Percentiles rank a stretch among this genome's conserved stretches.
Conservation (phyloP, 768 basidiomycete species). For the Rhodotorula babjevae region DNA sequence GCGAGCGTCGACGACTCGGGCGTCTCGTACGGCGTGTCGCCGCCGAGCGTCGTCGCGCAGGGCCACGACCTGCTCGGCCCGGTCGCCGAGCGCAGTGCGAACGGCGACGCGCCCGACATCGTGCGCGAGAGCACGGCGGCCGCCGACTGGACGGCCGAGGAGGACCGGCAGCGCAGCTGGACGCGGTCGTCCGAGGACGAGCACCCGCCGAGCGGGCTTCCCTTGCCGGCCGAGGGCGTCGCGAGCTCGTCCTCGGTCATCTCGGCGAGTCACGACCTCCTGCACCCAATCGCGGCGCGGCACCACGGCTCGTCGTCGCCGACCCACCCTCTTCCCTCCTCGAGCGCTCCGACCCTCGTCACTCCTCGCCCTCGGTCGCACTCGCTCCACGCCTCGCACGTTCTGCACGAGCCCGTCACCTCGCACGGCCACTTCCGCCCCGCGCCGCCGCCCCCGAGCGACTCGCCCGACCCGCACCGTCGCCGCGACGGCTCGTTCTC, state of each 20-base stretch:
- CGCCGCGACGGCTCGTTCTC: not conserved
- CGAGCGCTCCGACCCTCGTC: not conserved
- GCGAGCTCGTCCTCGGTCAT: not conserved
- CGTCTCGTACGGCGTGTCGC: not conserved
- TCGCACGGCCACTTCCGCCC: not conserved
- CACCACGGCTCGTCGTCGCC: not conserved
- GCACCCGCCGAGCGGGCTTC: not conserved
- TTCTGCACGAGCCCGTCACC: not conserved
- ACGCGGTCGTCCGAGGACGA: not conserved
- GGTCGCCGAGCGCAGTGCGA: not conserved
- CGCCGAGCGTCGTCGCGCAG: not conserved
- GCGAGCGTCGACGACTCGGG: slow-evolving; percentile 12
- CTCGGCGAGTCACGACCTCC: slow-evolving; percentile 10
- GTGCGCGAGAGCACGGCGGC: not conserved
- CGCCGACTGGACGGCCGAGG: not conserved
- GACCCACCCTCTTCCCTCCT: not conserved
- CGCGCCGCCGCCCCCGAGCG: not conserved
- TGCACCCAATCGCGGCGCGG: slow-evolving; percentile 7
- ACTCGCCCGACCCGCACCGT: not conserved
- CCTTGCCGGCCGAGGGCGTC: too few species aligned
- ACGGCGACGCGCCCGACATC: not conserved
- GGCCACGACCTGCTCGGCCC: not conserved
- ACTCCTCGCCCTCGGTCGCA: slow-evolving; percentile 26
- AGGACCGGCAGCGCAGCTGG: not conserved
- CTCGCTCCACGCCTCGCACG: slow-evolving; percentile 9